Conservation (phyloP, 805 yeast species). For the Wickerhamiella cacticola region DNA sequence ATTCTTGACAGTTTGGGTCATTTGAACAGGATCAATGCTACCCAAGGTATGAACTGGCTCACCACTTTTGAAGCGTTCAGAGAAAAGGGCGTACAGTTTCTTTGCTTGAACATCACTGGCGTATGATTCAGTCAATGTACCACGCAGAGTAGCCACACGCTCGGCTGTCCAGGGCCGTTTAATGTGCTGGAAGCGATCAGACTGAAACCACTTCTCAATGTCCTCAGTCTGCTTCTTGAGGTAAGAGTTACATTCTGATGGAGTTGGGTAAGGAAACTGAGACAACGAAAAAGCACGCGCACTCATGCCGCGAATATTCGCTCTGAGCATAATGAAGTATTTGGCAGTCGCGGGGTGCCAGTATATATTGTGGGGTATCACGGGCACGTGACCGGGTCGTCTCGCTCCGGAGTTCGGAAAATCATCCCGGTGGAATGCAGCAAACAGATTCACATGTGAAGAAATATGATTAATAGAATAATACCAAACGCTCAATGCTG, state of each 20-base stretch:
- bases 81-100: slow-evolving; percentile 38
- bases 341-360: neutral
- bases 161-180: slow-evolving; percentile 42
- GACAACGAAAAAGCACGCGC: slow-evolving; percentile 12
- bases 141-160: slow-evolving; percentile 43
- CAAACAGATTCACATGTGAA: too few species aligned
- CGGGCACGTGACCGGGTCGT: slow-evolving; percentile 12
- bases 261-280: slow-evolving; percentile 30
- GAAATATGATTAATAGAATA: too few species aligned
- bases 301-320: slow-evolving; percentile 2
- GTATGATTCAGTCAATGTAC: slow-evolving; percentile 33
- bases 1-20: slow-evolving; percentile 43
- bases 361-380: slow-evolving; percentile 5
- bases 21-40: slow-evolving; percentile 50
- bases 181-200: slow-evolving; percentile 37
- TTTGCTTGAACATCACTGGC: slow-evolving; percentile 45
- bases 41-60: slow-evolving; percentile 49
- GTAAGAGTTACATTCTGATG: slow-evolving; percentile 26
- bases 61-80: slow-evolving; percentile 32
- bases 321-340: neutral
- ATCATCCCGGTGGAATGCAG: neutral
- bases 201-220: slow-evolving; percentile 40
- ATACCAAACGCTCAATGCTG: too few species aligned
- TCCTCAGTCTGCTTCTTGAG: slow-evolving; percentile 29
- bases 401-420: slow-evolving; percentile 3